Evolutionary conservation across 2,329 filamentous ascomycete species (phyloP), one percentile per base, ranked within the genome.

Genomic region (Aurifilum marmelostoma): DNA sequence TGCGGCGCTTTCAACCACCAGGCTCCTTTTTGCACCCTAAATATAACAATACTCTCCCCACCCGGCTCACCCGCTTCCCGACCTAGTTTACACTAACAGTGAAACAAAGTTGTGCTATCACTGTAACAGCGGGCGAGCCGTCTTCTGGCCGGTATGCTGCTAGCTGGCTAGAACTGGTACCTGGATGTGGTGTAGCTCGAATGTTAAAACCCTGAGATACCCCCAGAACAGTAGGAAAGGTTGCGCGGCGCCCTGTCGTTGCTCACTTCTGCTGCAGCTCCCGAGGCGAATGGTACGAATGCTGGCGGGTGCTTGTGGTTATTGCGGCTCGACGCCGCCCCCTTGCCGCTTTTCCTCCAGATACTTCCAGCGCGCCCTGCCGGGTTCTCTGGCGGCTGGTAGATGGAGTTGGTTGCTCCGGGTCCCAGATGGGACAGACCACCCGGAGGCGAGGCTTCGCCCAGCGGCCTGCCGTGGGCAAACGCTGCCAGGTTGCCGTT

Each of bases 401-500:
- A 80, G 0, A 75, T 74, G 1, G 73, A 73, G 2, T 75, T 75
- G 8, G 76, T 74, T 4, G 76, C 77, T 56, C 76, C 0, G 83
- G 81, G 72, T 87, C 84, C 88, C 89, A 91, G 3, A 89, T 78
- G 0, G 88, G 87, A n/a, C 18, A 90, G 80, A 1, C 87, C 88
- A 58, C 85, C 85, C 1, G 83, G 81, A 1, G 91, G 90, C 69
- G 88, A 82, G 39, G 89, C 84, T 71, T 91, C 88, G n/a, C 87
- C 90, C 27, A 79, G 80, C 0, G 91, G 89, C 37, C 81, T 83
- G 2, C 92, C 91, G 5, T 82, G 83, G 60, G 87, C 83, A 74
- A 90, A 91, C 3, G 87, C 83, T 21, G 89, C 88, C 66, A 95
- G 80, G 54, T 88, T 90, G 18, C 91, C 91, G 77, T 96, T 95